Evolutionary conservation across 1,284 basidiomycete genomes (phyloP).

Genomic region (Marasmius fiardii): DNA sequence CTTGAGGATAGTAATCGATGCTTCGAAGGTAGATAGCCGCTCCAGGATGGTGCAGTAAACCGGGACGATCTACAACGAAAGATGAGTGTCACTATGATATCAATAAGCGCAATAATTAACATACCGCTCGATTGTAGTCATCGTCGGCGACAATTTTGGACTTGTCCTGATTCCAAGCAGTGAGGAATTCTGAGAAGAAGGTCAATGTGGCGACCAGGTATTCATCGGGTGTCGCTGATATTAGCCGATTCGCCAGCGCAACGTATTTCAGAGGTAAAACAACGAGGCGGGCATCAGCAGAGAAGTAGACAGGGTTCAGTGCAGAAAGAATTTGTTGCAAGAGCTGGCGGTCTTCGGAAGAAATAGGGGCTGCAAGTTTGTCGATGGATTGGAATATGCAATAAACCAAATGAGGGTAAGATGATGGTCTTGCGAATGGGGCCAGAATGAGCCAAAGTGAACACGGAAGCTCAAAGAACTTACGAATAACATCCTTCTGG

Average conservation of each 20-base stretch:
- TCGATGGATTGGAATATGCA: not conserved
- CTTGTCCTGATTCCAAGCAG: not conserved
- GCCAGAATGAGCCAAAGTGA: not conserved
- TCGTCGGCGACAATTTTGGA: not conserved
- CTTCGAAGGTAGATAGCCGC: not conserved
- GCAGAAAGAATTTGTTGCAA: not conserved
- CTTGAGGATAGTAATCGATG: not conserved
- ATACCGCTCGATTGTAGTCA: slow-evolving; percentile 4
- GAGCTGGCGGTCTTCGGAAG: too few relatives aligned
- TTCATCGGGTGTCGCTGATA: not conserved
- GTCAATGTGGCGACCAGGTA: not conserved
- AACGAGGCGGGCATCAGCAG: not conserved
- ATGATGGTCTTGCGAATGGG: not conserved
- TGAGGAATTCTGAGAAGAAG: not conserved
- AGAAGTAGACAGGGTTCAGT: not conserved
- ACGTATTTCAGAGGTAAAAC: not conserved
- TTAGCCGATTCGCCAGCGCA: not conserved
- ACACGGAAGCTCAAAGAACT: not conserved
- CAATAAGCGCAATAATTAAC: not conserved
- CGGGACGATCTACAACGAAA: not conserved
- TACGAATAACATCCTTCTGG: not conserved
- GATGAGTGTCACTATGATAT: not conserved
- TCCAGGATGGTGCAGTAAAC: not conserved
- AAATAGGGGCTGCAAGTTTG: too few relatives aligned
- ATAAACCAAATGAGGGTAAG: not conserved